Evolutionary conservation across 805 yeast genomes (phyloP).

Genomic region (Cyberlindnera suaveolens): DNA sequence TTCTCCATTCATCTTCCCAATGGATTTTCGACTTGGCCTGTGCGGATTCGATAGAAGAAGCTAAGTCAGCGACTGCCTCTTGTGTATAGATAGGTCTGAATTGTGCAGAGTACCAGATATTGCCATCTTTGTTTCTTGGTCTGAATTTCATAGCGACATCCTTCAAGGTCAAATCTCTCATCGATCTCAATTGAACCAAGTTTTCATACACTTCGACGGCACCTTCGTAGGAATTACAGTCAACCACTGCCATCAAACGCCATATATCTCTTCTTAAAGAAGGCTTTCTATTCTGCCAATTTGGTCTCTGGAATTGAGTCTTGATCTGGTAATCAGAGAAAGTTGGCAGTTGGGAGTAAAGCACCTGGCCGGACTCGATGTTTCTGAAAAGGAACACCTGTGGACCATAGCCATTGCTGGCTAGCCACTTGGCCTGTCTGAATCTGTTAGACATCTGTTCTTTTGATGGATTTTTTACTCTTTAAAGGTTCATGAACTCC

Average conservation of each 20-base stretch:
- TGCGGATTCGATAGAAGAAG: slow-evolving; percentile 61
- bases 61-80: slow-evolving; percentile 84
- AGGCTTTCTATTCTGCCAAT: slow-evolving; percentile 86
- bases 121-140: slow-evolving; percentile 67
- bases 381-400: slow-evolving; percentile 80
- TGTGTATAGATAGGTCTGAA: slow-evolving; percentile 87
- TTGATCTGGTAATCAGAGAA: slow-evolving; percentile 37
- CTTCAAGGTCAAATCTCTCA: slow-evolving; percentile 58
- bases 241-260: slow-evolving; percentile 85
- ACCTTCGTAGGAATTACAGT: slow-evolving; percentile 49
- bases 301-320: slow-evolving; percentile 71
- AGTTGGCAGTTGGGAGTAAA: slow-evolving; percentile 79
- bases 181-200: slow-evolving; percentile 63
- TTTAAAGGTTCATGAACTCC: no score
- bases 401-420: slow-evolving; percentile 64
- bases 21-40: slow-evolving; percentile 37
- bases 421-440: slow-evolving; percentile 54
- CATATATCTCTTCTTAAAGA: slow-evolving; percentile 78
- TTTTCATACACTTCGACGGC: slow-evolving; percentile 73
- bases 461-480: no score
- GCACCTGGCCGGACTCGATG: slow-evolving; percentile 82
- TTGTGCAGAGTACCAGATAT: slow-evolving; percentile 82
- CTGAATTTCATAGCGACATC: slow-evolving; percentile 63
- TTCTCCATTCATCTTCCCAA: slow-evolving; percentile 89
- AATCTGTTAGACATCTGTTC: slow-evolving; percentile 28